Base-by-base conservation (phyloP, 2,329 filamentous ascomycete genomes). In the Herpotrichia juniperi region DNA sequence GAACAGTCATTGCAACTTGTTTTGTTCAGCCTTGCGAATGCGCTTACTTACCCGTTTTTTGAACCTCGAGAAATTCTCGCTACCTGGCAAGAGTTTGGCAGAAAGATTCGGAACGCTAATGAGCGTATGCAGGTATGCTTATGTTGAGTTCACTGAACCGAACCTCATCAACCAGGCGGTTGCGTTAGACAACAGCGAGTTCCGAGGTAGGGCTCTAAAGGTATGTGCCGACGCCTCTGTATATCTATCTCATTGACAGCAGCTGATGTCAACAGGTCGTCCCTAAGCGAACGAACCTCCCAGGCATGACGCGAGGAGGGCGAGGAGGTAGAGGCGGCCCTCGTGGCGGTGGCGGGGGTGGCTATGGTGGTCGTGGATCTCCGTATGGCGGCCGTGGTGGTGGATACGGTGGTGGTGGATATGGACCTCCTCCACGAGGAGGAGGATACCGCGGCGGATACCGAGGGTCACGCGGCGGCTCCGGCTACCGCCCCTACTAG, bases 111-210 rank as follows among this genome's bases (percentile, higher is more conserved):
- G 76, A 75, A 76, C 77, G 73, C 74, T 76, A 76, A 76, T 75
- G 67, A 63, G 73, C 72, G 72, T 73, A 72, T 76, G 74, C 76
- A 97, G 93, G 61, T 99, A 99, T 79, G 94, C 94, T 70, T 99
- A 99, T 78, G 94, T 99, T 67, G 94, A 99, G 78, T 99, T 99
- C 73, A 89, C 91, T 54, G 94, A 97, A 78, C 92, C 94, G 43
- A 93, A 86, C 76, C 82, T 97, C 56, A 93, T 99, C 58, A 91
- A 91, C 42, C 91, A 96, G 74, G 94, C 94, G 22, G 83, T 99
- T 55, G 92, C 97, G 34, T 81, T 99, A 51, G 97, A 99, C 74
- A 94, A 99, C 78, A 97, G 92, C 75, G 83, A 96, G 51, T 96
- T 99, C 79, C 92, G 94, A 68, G 93, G 91, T 57, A 87, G 94